Conservation (phyloP, 495 filamentous ascomycete species). For the Aspergillus saccharolyticus region DNA sequence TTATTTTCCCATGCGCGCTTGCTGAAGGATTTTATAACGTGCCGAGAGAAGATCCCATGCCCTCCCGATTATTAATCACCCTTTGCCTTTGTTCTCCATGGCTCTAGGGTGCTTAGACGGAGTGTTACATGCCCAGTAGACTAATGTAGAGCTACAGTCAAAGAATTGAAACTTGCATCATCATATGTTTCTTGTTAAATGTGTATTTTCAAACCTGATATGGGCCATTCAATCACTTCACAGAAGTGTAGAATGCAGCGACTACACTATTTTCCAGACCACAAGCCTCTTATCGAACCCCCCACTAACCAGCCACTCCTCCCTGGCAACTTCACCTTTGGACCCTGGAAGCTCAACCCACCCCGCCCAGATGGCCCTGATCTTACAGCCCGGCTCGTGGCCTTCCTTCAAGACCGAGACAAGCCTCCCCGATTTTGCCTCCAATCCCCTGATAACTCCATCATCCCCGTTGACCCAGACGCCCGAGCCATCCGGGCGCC, state of each 20-base stretch:
- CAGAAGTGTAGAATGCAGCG: background rate
- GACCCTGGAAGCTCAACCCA: constrained; percentile 30
- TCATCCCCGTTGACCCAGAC: constrained; percentile 70
- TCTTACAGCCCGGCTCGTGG: constrained; percentile 57
- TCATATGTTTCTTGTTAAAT: background rate
- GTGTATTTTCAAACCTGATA: background rate
- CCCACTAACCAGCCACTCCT: constrained; percentile 62
- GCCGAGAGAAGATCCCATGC: constrained; percentile 70
- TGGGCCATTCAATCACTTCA: background rate
- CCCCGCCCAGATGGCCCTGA: constrained; percentile 62
- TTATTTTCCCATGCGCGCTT: constrained; percentile 62
- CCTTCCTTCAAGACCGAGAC: constrained; percentile 45
- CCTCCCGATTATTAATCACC: constrained; percentile 92
- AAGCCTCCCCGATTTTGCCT: constrained; percentile 57
- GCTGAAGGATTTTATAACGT: constrained; percentile 97
- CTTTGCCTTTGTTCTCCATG: constrained; percentile 50
- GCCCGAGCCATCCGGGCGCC: constrained; percentile 60
- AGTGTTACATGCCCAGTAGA: constrained; percentile 56
- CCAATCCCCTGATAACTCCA: constrained; percentile 59
- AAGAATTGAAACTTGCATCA: constrained; percentile 6
- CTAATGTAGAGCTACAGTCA: constrained; percentile 3
- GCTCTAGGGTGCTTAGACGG: constrained; percentile 82
- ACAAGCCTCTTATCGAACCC: constrained; percentile 63
- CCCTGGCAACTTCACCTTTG: constrained; percentile 21
- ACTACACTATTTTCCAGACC: constrained; percentile 47